A percentile compares a stretch with the other conserved stretches of the same genome.
These are phyloP conservation scores for Leptographium galeiforme DNA, from an alignment of 2,329 filamentous ascomycete genomes.

Conservation along the genomic window DNA sequence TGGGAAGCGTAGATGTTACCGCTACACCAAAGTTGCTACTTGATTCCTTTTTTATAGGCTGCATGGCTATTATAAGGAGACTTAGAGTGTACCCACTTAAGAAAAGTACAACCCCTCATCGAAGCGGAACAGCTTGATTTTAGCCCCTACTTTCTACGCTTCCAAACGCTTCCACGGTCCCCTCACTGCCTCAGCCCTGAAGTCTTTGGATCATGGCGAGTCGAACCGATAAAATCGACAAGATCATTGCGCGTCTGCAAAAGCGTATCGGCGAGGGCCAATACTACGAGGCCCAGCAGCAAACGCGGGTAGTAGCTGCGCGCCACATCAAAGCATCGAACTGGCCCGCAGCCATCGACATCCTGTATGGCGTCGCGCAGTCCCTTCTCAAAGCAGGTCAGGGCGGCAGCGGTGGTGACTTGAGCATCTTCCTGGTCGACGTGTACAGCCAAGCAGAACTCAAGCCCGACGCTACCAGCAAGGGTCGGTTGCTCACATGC, in stretches of 20 bases:
- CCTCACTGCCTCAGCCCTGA: neutral
- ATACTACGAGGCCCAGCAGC: conserved; percentile 97
- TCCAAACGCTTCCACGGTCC: neutral
- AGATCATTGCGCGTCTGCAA: conserved; percentile 56
- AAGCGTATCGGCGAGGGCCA: conserved; percentile 48
- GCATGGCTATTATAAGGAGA: neutral
- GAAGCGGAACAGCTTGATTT: too few species aligned
- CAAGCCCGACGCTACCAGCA: conserved; percentile 59
- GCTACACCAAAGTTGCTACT: conserved; percentile 15
- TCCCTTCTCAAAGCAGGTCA: conserved; percentile 85
- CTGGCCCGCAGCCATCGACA: conserved; percentile 74
- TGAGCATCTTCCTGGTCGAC: conserved; percentile 77
- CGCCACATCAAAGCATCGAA: conserved; percentile 83
- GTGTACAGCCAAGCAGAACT: conserved; percentile 81
- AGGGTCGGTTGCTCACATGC: conserved; percentile 63
- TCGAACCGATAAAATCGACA: conserved; percentile 34
- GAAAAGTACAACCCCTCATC: neutral
- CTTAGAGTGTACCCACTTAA: neutral
- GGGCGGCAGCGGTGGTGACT: conserved; percentile 80
- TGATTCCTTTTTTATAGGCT: neutral
- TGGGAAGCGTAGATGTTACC: conserved; percentile 18
- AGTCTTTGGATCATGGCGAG: conserved; percentile 14
- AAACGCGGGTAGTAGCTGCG: conserved; percentile 86
- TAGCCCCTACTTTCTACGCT: neutral
- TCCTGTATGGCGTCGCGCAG: conserved; percentile 71